phyloP scores from a whole-genome alignment of 768 basidiomycete species.

The Clitopilus passeckerianus region DNA sequence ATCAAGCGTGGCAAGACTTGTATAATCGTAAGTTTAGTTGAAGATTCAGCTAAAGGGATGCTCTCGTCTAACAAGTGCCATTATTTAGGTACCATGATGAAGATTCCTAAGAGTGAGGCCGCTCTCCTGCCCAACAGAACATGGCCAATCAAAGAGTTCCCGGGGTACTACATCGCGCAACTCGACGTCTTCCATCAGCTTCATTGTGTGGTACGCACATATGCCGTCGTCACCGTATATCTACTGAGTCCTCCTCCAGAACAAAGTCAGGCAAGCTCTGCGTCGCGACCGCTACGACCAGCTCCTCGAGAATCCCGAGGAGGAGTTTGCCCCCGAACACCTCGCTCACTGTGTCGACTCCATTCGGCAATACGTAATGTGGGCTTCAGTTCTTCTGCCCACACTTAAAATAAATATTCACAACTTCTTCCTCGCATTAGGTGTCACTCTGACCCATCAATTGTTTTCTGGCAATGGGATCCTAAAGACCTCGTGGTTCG shows the following conservation, averaged over 20 bases:
- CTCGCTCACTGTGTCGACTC: slow-evolving; percentile 15
- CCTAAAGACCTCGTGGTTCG: slow-evolving; percentile 4
- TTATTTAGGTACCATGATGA: slow-evolving; percentile 5
- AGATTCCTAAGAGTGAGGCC: slow-evolving; percentile 16
- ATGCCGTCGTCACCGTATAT: background rate
- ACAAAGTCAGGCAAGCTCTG: slow-evolving; percentile 13
- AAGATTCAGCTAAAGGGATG: too few relatives aligned
- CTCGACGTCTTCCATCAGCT: slow-evolving; percentile 23
- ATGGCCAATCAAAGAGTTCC: slow-evolving; percentile 16
- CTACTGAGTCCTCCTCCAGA: slow-evolving; percentile 3
- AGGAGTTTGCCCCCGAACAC: slow-evolving; percentile 5
- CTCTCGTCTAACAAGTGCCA: background rate
- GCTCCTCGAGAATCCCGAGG: slow-evolving; percentile 5
- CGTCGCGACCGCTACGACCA: slow-evolving; percentile 14
- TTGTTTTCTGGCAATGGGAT: slow-evolving; percentile 17
- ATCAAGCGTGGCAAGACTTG: slow-evolving; percentile 17
- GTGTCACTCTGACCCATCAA: slow-evolving; percentile 3
- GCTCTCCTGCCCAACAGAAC: slow-evolving; percentile 17
- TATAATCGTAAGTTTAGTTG: slow-evolving; percentile 13
- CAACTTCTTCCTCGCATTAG: background rate
- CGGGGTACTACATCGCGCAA: slow-evolving; percentile 16
- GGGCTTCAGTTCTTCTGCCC: slow-evolving; percentile 2
- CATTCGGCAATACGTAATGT: slow-evolving; percentile 16
- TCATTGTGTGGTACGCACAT: slow-evolving; percentile 20
- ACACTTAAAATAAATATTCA: too few relatives aligned